Evolutionary conservation across 805 yeast species (phyloP).

Genomic region (Teunomyces funiuensis): DNA sequence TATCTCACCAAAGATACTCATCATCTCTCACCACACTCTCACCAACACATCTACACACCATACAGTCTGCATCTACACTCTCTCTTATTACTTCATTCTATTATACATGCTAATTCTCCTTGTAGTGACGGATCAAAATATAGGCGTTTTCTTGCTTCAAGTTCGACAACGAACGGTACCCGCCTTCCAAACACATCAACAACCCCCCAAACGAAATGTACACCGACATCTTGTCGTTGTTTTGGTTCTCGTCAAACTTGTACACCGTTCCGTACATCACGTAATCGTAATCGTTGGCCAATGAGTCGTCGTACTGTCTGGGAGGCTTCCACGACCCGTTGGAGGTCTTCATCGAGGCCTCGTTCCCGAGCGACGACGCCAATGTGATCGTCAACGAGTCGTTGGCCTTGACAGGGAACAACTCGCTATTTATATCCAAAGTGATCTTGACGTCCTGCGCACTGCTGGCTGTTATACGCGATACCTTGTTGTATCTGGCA

Average conservation of each 20-base stretch:
- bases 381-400: conserved; percentile 84
- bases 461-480: conserved; percentile 84
- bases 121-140: conserved; percentile 76
- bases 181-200: conserved; percentile 90
- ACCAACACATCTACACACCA: too few species aligned
- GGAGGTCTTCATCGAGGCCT: conserved; percentile 43
- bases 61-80: neutral
- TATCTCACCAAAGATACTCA: too few species aligned
- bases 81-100: neutral
- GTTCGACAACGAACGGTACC: conserved; percentile 81
- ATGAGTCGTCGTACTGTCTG: conserved; percentile 73
- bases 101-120: conserved; percentile 22
- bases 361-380: conserved; percentile 69
- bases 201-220: conserved; percentile 96
- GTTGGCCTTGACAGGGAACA: conserved; percentile 77
- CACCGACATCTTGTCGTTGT: conserved; percentile 73
- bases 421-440: conserved; percentile 85
- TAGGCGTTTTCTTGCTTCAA: conserved; percentile 94
- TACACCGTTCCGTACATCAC: conserved; percentile 98
- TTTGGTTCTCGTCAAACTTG: conserved; percentile 83
- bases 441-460: conserved; percentile 78
- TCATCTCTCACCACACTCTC: too few species aligned
- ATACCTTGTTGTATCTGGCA: conserved; percentile 88
- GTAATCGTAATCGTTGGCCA: conserved; percentile 96
- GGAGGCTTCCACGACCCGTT: conserved; percentile 83